Evolutionary conservation across 2,329 filamentous ascomycete species (phyloP).

Genomic region (Chaetomium globosum): DNA sequence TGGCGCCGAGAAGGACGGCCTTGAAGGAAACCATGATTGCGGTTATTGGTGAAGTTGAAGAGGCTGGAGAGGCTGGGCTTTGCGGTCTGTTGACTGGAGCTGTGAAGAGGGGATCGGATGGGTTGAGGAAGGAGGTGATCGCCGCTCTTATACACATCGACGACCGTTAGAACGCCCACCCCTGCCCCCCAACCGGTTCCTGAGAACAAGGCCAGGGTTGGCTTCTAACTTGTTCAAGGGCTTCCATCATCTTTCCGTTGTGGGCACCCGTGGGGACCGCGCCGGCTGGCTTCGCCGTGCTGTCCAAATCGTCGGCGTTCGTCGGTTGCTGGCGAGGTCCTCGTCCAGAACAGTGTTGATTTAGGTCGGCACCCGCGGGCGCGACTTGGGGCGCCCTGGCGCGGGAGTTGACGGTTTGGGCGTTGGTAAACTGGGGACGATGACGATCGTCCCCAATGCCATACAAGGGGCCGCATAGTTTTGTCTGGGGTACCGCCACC

Average conservation of each 20-base stretch:
- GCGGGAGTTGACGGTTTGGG: constrained; percentile 7
- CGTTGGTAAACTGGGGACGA: background rate
- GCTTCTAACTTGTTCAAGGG: background rate
- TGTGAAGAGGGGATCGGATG: constrained; percentile 9
- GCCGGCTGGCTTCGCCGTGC: background rate
- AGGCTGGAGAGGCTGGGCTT: background rate
- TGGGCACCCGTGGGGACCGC: background rate
- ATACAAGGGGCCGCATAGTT: background rate
- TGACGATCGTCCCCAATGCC: background rate
- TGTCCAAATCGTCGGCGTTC: too few species aligned
- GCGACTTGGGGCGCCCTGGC: background rate
- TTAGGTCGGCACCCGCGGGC: background rate
- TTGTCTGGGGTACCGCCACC: constrained; percentile 17
- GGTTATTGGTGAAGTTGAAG: background rate
- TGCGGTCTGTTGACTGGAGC: background rate
- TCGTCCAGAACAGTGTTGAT: too few species aligned
- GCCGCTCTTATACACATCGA: constrained; percentile 19
- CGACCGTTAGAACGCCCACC: background rate
- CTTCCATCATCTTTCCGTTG: background rate
- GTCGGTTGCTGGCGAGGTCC: too few species aligned
- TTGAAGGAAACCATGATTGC: constrained; percentile 33
- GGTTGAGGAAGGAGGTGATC: background rate
- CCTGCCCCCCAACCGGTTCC: background rate
- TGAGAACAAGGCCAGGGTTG: background rate
- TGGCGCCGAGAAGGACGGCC: constrained; percentile 27